Percentiles rank a stretch among this genome's conserved stretches.
phyloP scores from a whole-genome alignment of 2,329 filamentous ascomycete species.

The Arachnopeziza araneosa region DNA sequence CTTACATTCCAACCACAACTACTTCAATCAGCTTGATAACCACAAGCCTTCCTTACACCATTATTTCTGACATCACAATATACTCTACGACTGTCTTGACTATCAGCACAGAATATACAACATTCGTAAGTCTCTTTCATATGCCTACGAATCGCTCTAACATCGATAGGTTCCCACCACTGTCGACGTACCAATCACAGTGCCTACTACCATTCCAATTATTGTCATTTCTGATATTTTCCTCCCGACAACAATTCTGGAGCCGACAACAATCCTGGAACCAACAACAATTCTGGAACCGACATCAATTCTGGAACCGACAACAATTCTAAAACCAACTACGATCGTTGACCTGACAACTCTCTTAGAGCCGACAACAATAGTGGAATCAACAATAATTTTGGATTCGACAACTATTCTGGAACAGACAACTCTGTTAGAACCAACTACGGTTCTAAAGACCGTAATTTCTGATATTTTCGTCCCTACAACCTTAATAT shows the following conservation, averaged over 20 bases:
- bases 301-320: background rate
- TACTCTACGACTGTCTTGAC: background rate
- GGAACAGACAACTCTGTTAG: background rate
- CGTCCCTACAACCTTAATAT: background rate
- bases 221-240: background rate
- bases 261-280: background rate
- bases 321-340: background rate
- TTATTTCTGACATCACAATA: background rate
- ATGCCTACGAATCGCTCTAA: background rate
- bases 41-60: background rate
- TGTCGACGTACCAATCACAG: background rate
- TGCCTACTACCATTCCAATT: background rate
- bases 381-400: background rate
- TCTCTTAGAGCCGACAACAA: background rate
- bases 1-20: slow-evolving; percentile 1
- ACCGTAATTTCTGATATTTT: background rate
- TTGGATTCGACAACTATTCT: background rate
- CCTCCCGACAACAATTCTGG: background rate
- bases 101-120: background rate
- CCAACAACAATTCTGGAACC: too few species aligned
- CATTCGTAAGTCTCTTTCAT: background rate
- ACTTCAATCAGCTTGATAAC: background rate
- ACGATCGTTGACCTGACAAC: background rate
- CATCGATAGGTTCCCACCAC: background rate
- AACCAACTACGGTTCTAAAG: background rate